Conservation (phyloP, 176 grass and related monocot genomes). For the Poa annua region DNA sequence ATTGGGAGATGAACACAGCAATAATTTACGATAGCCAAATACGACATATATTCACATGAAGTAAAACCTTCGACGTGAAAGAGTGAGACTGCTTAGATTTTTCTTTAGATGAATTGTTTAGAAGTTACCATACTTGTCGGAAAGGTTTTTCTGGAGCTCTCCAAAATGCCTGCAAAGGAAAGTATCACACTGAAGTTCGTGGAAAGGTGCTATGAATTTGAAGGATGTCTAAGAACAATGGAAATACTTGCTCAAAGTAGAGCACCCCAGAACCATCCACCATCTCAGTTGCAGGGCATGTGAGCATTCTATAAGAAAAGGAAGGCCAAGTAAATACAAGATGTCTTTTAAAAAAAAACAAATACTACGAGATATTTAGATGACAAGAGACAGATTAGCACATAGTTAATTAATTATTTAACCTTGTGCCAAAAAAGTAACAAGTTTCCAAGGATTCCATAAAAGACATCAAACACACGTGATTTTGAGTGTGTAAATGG, state of each 20-base stretch:
- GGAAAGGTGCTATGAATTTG: slow-evolving; percentile 15
- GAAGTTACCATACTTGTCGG: slow-evolving; percentile 87
- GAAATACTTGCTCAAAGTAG: slow-evolving; percentile 89
- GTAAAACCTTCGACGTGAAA: background rate
- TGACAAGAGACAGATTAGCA: slow-evolving; percentile 2
- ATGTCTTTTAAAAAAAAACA: background rate
- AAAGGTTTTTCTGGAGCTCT: slow-evolving; percentile 98
- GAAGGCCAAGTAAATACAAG: slow-evolving; percentile 8
- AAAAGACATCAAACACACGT: background rate
- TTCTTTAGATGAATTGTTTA: slow-evolving; percentile 25
- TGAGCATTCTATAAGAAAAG: slow-evolving; percentile 68
- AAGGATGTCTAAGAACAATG: slow-evolving; percentile 19
- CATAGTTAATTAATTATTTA: background rate
- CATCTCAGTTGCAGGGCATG: slow-evolving; percentile 94
- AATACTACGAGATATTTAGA: background rate
- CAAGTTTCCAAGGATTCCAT: background rate
- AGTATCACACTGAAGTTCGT: slow-evolving; percentile 21
- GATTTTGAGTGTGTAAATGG: slow-evolving; percentile 1
- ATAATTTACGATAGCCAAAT: background rate
- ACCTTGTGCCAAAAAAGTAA: background rate
- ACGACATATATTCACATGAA: slow-evolving; percentile 20
- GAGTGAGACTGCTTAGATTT: slow-evolving; percentile 30
- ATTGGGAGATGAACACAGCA: slow-evolving; percentile 11
- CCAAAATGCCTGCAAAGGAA: slow-evolving; percentile 84
- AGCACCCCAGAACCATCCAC: slow-evolving; percentile 94